Conservation (phyloP, 2,329 filamentous ascomycete species). For the Ophiostoma tasmaniense region DNA sequence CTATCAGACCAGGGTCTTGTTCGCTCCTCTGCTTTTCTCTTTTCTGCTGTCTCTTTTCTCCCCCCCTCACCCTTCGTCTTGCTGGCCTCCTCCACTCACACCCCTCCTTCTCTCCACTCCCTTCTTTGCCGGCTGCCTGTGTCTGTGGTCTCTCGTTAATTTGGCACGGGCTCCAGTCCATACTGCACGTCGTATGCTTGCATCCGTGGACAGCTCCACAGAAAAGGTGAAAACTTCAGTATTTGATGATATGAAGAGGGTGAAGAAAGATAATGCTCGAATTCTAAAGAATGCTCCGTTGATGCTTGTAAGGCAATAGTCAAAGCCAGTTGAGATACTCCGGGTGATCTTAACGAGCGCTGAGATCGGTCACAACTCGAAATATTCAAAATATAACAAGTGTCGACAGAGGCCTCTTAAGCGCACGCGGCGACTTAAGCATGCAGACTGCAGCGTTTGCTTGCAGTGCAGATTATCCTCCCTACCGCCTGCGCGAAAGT, state of each 20-base stretch:
- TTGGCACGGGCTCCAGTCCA: neutral
- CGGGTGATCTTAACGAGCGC: constrained; percentile 1
- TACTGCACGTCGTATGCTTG: neutral
- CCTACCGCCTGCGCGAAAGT: neutral
- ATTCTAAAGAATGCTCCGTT: neutral
- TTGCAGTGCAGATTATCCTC: neutral
- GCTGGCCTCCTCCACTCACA: constrained; percentile 9
- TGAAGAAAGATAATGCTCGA: neutral
- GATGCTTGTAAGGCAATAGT: too few relatives aligned
- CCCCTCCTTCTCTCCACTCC: constrained; percentile 8
- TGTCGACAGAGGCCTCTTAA: constrained; percentile 1
- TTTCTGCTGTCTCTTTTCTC: too few relatives aligned
- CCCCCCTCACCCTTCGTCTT: neutral
- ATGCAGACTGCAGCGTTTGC: neutral
- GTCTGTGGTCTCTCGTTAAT: neutral
- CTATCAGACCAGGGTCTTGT: constrained; percentile 3
- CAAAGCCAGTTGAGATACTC: neutral
- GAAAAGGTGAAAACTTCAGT: neutral
- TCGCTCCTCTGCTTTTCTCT: neutral
- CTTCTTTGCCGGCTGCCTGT: neutral
- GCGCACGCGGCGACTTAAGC: neutral
- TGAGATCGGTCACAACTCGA: constrained; percentile 1
- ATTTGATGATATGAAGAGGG: too few relatives aligned
- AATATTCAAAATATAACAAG: neutral
- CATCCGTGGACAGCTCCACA: neutral